Percentiles rank a stretch among this genome's conserved stretches.
Conservation (phyloP, 106 monocot species). For the Dendrobium chrysotoxum region DNA sequence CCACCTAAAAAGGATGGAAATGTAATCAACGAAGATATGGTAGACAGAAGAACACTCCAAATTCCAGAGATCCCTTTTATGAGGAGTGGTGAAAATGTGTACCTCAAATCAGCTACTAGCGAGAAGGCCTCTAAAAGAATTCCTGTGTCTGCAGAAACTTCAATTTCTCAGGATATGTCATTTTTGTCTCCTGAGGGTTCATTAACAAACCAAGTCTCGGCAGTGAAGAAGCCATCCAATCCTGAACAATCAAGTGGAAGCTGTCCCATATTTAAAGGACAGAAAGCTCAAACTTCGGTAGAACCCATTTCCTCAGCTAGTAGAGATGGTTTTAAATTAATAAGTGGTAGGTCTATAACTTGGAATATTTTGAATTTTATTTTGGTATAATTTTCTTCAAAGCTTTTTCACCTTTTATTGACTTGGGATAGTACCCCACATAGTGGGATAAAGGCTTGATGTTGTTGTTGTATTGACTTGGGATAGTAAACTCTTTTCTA, state of each 20-base stretch:
- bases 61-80: slow-evolving; percentile 18
- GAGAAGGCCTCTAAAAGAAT: slow-evolving; percentile 22
- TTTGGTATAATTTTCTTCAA: slow-evolving; percentile 10
- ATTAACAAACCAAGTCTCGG: slow-evolving; percentile 22
- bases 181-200: slow-evolving; percentile 28
- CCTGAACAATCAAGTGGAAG: slow-evolving; percentile 9
- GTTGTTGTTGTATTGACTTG: not conserved
- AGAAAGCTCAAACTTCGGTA: slow-evolving; percentile 15
- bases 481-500: not conserved
- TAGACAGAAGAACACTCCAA: slow-evolving; percentile 15
- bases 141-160: not conserved
- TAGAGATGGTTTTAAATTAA: slow-evolving; percentile 21
- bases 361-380: not conserved
- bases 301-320: slow-evolving; percentile 13
- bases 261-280: slow-evolving; percentile 15
- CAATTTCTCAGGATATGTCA: slow-evolving; percentile 14
- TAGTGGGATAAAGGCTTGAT: too few relatives aligned
- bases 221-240: slow-evolving; percentile 21
- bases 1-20: slow-evolving; percentile 17
- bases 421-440: not conserved
- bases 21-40: slow-evolving; percentile 9
- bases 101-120: slow-evolving; percentile 14
- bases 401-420: slow-evolving; percentile 1
- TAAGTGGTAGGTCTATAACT: slow-evolving; percentile 25
- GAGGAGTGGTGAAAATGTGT: slow-evolving; percentile 15